These are phyloP conservation scores for Trichoderma sp. DNA, from an alignment of 2,329 filamentous ascomycete species.

Conservation along the genomic window DNA sequence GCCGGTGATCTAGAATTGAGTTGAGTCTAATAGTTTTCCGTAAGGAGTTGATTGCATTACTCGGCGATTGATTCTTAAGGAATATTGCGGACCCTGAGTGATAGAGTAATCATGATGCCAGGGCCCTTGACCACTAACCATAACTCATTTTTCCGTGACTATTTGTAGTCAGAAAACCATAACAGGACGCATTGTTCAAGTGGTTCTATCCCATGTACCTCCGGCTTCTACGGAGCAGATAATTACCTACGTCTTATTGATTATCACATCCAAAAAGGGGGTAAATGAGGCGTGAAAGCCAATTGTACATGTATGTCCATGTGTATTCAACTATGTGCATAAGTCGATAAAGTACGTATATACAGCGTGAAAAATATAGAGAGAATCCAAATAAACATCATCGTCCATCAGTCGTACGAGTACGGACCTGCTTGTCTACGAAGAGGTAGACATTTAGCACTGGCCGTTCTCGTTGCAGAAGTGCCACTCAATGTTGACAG, in stretches of 20 bases:
- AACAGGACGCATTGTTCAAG: not conserved
- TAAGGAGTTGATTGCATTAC: not conserved
- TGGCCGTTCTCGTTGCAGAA: slow-evolving; percentile 20
- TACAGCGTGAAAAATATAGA: slow-evolving; percentile 1
- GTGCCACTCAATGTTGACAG: slow-evolving; percentile 20
- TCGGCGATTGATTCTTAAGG: not conserved
- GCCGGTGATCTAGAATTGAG: not conserved
- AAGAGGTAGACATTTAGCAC: slow-evolving; percentile 12
- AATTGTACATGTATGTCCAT: not conserved
- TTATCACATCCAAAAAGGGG: not conserved
- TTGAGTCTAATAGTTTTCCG: not conserved
- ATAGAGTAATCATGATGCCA: not conserved
- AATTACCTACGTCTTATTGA: not conserved
- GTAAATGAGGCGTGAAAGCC: not conserved
- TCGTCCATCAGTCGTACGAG: not conserved
- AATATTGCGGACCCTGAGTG: not conserved
- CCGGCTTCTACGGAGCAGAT: not conserved
- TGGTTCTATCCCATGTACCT: not conserved
- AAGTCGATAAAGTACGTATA: not conserved
- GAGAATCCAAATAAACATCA: not conserved
- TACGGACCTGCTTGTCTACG: not conserved
- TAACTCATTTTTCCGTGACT: not conserved
- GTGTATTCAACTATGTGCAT: slow-evolving; percentile 5
- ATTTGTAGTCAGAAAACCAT: not conserved
- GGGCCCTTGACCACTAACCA: not conserved